Percentiles rank a stretch among this genome's conserved stretches.
phyloP scores from a whole-genome alignment of 2,329 filamentous ascomycete species.

The Clonostachys chloroleuca region DNA sequence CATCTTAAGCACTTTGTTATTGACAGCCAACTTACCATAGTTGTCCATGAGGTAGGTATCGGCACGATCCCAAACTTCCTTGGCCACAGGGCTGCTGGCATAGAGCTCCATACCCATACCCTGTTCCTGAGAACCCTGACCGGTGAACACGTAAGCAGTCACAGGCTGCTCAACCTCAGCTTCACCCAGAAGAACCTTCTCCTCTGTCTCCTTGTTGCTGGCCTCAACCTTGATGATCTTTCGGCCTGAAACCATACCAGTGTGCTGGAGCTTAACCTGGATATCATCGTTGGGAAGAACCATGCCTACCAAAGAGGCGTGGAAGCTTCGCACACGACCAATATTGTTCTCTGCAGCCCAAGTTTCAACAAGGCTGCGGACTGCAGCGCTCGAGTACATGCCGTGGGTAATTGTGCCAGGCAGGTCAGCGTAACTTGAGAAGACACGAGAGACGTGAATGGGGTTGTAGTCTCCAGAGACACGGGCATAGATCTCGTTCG shows the following conservation, averaged over 20 bases:
- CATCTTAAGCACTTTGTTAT: background rate
- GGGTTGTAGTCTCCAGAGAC: slow-evolving; percentile 99
- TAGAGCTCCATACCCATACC: slow-evolving; percentile 99
- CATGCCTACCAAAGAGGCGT: slow-evolving; percentile 96
- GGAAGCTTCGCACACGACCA: slow-evolving; percentile 94
- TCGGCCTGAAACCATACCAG: slow-evolving; percentile 95
- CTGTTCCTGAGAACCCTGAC: slow-evolving; percentile 97
- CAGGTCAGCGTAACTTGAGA: slow-evolving; percentile 91
- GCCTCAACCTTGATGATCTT: slow-evolving; percentile 99
- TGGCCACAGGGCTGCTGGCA: slow-evolving; percentile 85
- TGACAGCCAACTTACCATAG: slow-evolving; percentile 65
- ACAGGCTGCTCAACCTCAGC: slow-evolving; percentile 97
- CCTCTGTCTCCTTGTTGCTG: slow-evolving; percentile 90
- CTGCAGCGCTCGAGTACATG: slow-evolving; percentile 98
- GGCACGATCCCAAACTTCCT: slow-evolving; percentile 96
- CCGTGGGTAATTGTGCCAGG: slow-evolving; percentile 97
- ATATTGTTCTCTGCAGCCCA: slow-evolving; percentile 99
- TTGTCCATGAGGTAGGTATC: slow-evolving; percentile 99
- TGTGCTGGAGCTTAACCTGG: slow-evolving; percentile 90
- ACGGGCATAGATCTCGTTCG: slow-evolving; percentile 96
- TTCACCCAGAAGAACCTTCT: slow-evolving; percentile 92
- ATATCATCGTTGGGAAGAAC: slow-evolving; percentile 95
- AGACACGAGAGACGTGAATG: slow-evolving; percentile 96
- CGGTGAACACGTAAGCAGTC: slow-evolving; percentile 95
- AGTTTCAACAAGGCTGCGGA: slow-evolving; percentile 92